phyloP scores from a whole-genome alignment of 768 basidiomycete genomes.

The Lactarius hengduanensis region DNA sequence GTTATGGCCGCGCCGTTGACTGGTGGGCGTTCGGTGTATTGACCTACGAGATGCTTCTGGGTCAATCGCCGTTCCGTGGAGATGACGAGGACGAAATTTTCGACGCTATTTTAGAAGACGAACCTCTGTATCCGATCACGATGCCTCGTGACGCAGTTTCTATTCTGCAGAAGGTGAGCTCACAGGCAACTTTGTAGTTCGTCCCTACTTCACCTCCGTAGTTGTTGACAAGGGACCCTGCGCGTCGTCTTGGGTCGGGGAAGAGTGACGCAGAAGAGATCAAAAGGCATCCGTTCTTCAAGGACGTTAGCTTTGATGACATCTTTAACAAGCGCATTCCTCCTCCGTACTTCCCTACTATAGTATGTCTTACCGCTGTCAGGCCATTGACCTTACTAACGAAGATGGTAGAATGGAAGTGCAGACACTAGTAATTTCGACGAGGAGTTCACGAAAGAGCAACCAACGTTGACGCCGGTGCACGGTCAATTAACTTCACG shows the following conservation, averaged over 20 bases:
- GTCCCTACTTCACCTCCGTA: conserved; percentile 36
- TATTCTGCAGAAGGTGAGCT: conserved; percentile 82
- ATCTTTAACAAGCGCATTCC: conserved; percentile 97
- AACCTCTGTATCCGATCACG: conserved; percentile 97
- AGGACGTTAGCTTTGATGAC: conserved; percentile 96
- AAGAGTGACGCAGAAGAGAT: conserved; percentile 96
- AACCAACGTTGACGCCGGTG: conserved; percentile 96
- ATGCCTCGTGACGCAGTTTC: conserved; percentile 98
- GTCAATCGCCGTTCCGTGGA: conserved; percentile 98
- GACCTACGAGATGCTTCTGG: conserved; percentile 98
- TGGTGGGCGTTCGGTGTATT: conserved; percentile 99
- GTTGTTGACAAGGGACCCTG: conserved; percentile 91
- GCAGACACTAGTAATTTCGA: conserved; percentile 94
- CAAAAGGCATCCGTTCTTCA: conserved; percentile 97
- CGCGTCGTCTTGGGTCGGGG: conserved; percentile 84
- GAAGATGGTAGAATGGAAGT: conserved; percentile 62
- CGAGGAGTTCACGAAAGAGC: conserved; percentile 94
- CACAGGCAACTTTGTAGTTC: not conserved
- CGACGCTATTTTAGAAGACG: conserved; percentile 97
- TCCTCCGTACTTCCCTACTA: conserved; percentile 94
- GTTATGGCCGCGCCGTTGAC: conserved; percentile 97
- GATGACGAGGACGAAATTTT: conserved; percentile 99
- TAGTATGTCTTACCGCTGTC: conserved; percentile 55
- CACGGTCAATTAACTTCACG: conserved; percentile 87
- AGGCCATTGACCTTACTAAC: conserved; percentile 6